A percentile compares a stretch with the other conserved stretches of the same genome.
Conservation (phyloP, 2,329 filamentous ascomycete genomes). For the Alternaria metachromatica region DNA sequence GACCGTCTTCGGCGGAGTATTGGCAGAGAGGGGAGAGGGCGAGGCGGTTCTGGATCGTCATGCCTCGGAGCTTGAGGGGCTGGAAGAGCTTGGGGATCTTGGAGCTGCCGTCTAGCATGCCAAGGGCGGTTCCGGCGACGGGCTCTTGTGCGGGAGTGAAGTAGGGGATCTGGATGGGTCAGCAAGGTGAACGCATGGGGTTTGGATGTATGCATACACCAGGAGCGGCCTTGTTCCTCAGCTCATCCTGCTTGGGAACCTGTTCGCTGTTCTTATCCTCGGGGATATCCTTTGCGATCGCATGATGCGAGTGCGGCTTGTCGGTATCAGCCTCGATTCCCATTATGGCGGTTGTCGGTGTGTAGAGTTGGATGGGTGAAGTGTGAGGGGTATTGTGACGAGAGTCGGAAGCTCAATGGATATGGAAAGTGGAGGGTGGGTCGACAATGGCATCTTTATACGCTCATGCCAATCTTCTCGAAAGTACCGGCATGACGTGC, state of each 20-base stretch:
- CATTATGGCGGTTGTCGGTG: slow-evolving; percentile 23
- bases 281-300: slow-evolving; percentile 35
- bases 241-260: slow-evolving; percentile 22
- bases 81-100: slow-evolving; percentile 66
- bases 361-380: not conserved
- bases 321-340: slow-evolving; percentile 28
- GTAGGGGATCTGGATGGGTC: slow-evolving; percentile 48
- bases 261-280: slow-evolving; percentile 32
- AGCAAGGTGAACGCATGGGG: not conserved
- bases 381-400: not conserved
- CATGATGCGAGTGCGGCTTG: slow-evolving; percentile 42
- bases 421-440: slow-evolving; percentile 3
- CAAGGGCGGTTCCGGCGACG: slow-evolving; percentile 55
- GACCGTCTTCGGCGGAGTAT: slow-evolving; percentile 72
- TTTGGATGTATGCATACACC: slow-evolving; percentile 42
- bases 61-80: slow-evolving; percentile 62
- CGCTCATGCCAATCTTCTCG: slow-evolving; percentile 25
- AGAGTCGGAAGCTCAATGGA: not conserved
- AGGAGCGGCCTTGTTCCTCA: slow-evolving; percentile 52
- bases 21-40: slow-evolving; percentile 63
- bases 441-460: slow-evolving; percentile 29
- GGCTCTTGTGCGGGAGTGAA: slow-evolving; percentile 58
- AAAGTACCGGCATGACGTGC: slow-evolving; percentile 28
- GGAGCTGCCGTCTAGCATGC: slow-evolving; percentile 56
- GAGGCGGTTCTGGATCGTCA: slow-evolving; percentile 73